Evolutionary conservation across 129 eudicot species (phyloP).

Genomic region (Lonicera japonica): DNA sequence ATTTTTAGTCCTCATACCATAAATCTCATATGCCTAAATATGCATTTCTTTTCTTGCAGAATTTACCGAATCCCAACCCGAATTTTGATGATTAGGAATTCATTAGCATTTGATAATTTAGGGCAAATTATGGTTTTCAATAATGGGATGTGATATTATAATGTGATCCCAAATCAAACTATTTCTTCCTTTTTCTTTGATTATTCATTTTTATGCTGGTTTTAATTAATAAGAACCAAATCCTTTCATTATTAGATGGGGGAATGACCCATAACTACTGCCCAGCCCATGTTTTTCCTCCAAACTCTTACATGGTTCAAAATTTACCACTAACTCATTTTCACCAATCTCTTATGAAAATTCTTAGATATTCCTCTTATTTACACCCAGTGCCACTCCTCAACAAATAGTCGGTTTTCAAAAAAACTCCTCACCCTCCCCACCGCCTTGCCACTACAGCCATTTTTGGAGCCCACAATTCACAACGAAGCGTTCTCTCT

Average conservation of each 20-base stretch:
- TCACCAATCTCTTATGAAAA: no score
- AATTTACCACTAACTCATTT: no score
- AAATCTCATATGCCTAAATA: constrained; percentile 20
- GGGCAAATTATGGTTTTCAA: constrained; percentile 18
- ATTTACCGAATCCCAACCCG: constrained; percentile 30
- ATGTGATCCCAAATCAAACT: constrained; percentile 24
- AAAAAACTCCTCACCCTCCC: no score
- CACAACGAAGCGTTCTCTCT: no score
- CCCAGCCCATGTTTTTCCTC: no score
- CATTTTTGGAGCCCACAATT: no score
- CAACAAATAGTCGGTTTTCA: no score
- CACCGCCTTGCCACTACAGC: no score
- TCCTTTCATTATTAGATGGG: constrained; percentile 36
- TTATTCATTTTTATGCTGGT: constrained; percentile 32
- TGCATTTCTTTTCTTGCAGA: constrained; percentile 19
- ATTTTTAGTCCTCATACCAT: constrained; percentile 25
- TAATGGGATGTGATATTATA: constrained; percentile 23
- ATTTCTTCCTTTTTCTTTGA: constrained; percentile 28
- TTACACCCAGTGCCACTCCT: no score
- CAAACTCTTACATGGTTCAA: no score
- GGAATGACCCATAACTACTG: no score
- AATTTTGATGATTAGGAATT: constrained; percentile 23
- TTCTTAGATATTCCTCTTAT: no score
- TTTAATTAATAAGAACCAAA: constrained; percentile 22
- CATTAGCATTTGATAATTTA: constrained; percentile 19